These are phyloP conservation scores for Bolboschoenus planiculmis DNA, from an alignment of 176 grass and related monocot species.

Conservation along the genomic window DNA sequence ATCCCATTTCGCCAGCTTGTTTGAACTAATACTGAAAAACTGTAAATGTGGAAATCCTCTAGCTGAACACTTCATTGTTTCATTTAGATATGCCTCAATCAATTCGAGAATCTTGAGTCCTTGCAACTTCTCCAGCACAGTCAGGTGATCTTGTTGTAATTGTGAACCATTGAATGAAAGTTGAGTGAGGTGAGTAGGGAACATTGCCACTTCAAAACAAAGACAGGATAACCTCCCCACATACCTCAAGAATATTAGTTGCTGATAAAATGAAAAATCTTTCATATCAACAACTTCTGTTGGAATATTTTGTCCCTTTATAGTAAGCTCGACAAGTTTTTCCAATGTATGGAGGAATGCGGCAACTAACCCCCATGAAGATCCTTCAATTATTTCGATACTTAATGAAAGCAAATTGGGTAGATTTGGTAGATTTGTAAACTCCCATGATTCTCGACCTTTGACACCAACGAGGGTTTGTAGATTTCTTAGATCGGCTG, in stretches of 20 bases:
- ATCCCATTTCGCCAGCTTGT: background rate
- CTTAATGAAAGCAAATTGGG: background rate
- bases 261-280: background rate
- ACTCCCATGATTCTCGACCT: background rate
- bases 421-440: background rate
- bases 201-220: background rate
- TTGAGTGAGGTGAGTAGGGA: background rate
- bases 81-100: background rate
- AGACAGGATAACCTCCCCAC: background rate
- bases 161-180: background rate
- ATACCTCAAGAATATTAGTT: background rate
- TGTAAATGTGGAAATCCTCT: background rate
- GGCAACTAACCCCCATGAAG: background rate
- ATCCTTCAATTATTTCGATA: background rate
- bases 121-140: background rate
- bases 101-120: too few relatives aligned
- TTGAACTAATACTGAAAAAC: background rate
- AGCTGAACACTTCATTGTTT: background rate
- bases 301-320: background rate
- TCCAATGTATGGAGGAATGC: background rate
- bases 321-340: background rate
- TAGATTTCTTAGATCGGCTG: background rate
- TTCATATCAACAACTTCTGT: background rate
- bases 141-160: background rate
- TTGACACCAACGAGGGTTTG: background rate